Conservation (phyloP, 305 asterid genomes). For the Fraxinus platypoda region DNA sequence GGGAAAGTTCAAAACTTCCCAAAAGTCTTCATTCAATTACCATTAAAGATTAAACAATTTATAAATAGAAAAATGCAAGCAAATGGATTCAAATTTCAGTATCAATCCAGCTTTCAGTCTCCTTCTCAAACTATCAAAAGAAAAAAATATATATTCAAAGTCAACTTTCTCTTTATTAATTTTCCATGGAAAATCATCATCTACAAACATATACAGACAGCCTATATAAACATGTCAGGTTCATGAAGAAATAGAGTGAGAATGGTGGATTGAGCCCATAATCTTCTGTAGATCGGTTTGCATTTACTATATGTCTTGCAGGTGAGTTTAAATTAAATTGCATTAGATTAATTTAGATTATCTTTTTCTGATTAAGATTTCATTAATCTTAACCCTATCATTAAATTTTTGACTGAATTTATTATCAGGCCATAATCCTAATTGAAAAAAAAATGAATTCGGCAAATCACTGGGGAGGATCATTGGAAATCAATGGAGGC, state of each 20-base stretch:
- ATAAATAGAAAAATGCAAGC: not conserved
- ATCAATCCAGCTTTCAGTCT: constrained; percentile 42
- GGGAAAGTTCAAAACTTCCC: not conserved
- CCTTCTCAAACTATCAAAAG: constrained; percentile 17
- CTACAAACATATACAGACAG: not conserved
- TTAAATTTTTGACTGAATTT: not conserved
- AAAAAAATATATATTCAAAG: constrained; percentile 13
- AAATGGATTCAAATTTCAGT: constrained; percentile 25
- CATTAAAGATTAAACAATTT: not conserved
- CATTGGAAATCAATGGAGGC: constrained; percentile 55
- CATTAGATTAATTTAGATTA: constrained; percentile 16
- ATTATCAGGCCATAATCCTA: not conserved
- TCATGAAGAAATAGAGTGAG: not conserved
- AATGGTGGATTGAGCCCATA: constrained; percentile 4
- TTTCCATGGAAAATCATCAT: not conserved
- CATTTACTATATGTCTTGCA: not conserved
- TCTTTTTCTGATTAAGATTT: constrained; percentile 10
- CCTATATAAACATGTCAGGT: not conserved
- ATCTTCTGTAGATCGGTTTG: not conserved
- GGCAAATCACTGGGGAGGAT: constrained; percentile 80
- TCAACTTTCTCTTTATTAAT: constrained; percentile 20
- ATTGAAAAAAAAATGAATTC: constrained; percentile 38
- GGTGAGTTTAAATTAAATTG: not conserved
- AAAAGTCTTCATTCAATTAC: not conserved
- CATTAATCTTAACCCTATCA: constrained; percentile 29